Evolutionary conservation across 352 stramenopile species (phyloP).

Genomic region (Pythium graminicola): DNA sequence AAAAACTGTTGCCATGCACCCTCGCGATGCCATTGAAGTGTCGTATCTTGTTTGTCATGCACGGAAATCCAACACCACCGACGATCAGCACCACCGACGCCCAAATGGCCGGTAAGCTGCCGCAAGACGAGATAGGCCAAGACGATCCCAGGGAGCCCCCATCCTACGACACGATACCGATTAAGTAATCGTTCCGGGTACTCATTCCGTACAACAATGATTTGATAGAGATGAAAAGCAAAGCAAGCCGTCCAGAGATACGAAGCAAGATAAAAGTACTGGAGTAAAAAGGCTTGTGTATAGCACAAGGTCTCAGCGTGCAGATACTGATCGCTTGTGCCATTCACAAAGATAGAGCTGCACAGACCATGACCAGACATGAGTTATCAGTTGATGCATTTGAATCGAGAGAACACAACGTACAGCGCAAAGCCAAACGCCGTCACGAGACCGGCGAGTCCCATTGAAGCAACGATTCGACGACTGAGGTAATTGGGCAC

Average conservation of each 20-base stretch:
- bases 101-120: constrained; percentile 62
- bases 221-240: constrained; percentile 82
- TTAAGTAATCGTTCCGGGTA: constrained; percentile 62
- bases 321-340: constrained; percentile 34
- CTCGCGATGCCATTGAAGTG: constrained; percentile 30
- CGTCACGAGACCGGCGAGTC: constrained; percentile 49
- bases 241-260: constrained; percentile 84
- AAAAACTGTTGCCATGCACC: constrained; percentile 56
- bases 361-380: not conserved
- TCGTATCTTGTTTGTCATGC: constrained; percentile 30
- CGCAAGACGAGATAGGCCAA: constrained; percentile 53
- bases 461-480: constrained; percentile 65
- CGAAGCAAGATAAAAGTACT: constrained; percentile 79
- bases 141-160: constrained; percentile 50
- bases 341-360: constrained; percentile 59
- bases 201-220: constrained; percentile 78
- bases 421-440: constrained; percentile 59
- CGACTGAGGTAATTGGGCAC: constrained; percentile 62
- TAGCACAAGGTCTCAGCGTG: constrained; percentile 53
- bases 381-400: not conserved
- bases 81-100: constrained; percentile 58
- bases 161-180: constrained; percentile 56
- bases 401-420: constrained; percentile 1
- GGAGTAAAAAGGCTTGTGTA: constrained; percentile 53
- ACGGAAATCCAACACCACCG: constrained; percentile 75